These are phyloP conservation scores for Cymodocea nodosa DNA, from an alignment of 116 monocot genomes.

Conservation along the genomic window DNA sequence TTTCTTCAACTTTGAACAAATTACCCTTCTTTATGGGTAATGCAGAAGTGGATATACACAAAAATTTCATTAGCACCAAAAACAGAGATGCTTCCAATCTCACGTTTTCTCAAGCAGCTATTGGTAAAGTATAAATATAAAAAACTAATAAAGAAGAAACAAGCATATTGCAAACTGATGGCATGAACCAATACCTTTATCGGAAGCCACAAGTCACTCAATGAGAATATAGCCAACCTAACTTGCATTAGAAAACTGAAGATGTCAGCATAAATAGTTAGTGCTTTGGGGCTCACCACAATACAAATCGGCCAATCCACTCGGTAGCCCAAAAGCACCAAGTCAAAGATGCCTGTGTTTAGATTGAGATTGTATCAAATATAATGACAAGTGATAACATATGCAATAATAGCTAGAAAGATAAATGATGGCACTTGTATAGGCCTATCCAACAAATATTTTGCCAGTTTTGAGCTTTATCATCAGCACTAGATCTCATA, in stretches of 20 bases:
- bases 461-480: not conserved
- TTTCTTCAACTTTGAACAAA: no score
- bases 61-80: no score
- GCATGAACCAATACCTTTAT: slow-evolving; percentile 43
- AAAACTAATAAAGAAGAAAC: not conserved
- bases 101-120: no score
- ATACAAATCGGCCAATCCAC: slow-evolving; percentile 91
- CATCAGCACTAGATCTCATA: slow-evolving; percentile 9
- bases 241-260: slow-evolving; percentile 78
- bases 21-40: no score
- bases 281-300: slow-evolving; percentile 49
- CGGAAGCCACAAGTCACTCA: slow-evolving; percentile 56
- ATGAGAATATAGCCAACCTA: slow-evolving; percentile 53
- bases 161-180: not conserved
- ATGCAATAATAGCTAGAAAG: slow-evolving; percentile 8
- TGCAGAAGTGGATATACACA: no score
- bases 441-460: not conserved
- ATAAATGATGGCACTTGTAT: not conserved
- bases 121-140: no score
- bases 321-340: slow-evolving; percentile 63
- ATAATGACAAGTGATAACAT: no score
- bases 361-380: not conserved
- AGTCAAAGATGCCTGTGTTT: slow-evolving; percentile 52
- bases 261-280: slow-evolving; percentile 73
- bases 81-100: no score